Percentiles rank a stretch among this genome's conserved stretches.
phyloP scores from a whole-genome alignment of 352 stramenopile species.

The Phytophthora hibernalis region DNA sequence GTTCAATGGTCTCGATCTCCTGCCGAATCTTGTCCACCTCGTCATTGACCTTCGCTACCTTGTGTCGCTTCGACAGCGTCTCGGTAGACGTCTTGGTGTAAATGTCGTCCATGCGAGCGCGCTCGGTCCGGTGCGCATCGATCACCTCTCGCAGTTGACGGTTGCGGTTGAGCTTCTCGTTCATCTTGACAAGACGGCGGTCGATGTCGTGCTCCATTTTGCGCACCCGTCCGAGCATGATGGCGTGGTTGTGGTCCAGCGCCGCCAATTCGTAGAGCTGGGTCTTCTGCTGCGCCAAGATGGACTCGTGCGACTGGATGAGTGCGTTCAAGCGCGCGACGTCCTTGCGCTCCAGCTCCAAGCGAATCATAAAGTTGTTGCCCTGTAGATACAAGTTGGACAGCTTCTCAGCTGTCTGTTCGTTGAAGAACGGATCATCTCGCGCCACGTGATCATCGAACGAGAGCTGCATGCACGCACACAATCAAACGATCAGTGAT shows the following conservation, averaged over 20 bases:
- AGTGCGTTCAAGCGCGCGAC: constrained; percentile 65
- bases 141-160: constrained; percentile 67
- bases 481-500: constrained; percentile 21
- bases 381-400: constrained; percentile 80
- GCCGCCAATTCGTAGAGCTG: constrained; percentile 80
- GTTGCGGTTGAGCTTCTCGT: constrained; percentile 79
- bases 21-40: constrained; percentile 68
- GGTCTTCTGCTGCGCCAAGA: constrained; percentile 69
- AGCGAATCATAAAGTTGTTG: constrained; percentile 84
- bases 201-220: constrained; percentile 89
- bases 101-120: constrained; percentile 74
- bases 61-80: constrained; percentile 61
- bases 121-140: constrained; percentile 73
- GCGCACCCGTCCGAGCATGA: constrained; percentile 65
- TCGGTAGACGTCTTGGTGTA: constrained; percentile 80
- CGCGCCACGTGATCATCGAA: constrained; percentile 76
- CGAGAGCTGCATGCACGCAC: constrained; percentile 50
- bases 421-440: constrained; percentile 82
- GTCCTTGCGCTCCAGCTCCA: constrained; percentile 82
- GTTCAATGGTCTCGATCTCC: constrained; percentile 60
- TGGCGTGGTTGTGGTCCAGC: constrained; percentile 72
- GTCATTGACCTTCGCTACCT: constrained; percentile 46
- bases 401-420: constrained; percentile 75
- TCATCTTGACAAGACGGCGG: constrained; percentile 84
- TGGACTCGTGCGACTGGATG: constrained; percentile 72